Base-by-base conservation (phyloP, 495 filamentous ascomycete genomes). In the Platismatia glauca region DNA sequence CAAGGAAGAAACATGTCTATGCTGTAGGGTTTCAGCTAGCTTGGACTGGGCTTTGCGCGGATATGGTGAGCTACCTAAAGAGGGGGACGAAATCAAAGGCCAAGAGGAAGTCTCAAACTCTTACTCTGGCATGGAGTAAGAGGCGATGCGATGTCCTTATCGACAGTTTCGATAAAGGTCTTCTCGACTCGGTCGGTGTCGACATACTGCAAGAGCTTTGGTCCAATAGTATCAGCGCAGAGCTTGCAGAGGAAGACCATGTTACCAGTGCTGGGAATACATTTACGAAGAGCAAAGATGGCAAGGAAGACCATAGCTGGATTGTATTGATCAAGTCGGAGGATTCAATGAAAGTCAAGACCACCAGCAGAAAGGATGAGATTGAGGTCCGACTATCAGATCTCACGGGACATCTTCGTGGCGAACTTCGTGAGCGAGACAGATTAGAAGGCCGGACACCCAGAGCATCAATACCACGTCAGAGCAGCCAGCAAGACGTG, bases 11-110 rank as follows among this genome's bases (percentile, higher is more conserved):
- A 77, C 78, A 48, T 33, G 46, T 53, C 15, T 90, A 92, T 68
- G 93, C 89, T 13, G 94, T 97, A 43, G 94, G 94, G 4, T 95
- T 97, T 70, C 93, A 93, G 66, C 76, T 98, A 41, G 89, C 89
- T 33, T 96, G 90, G 83, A 91, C 96, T 67, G 84, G 87, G 64
- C 78, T 93, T 16, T 82, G 84, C 60, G 79, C 78, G 8, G 79
- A 82, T 46, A 85, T 91, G 86, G 69, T 80, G 61, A 75, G 86
- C 64, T 78, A 87, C 61, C 79, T 89, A 29, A 86, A 86, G 58
- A 73, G 75, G 38, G 74, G 75, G 8, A 73, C 79, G 4, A 90
- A 87, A 67, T 74, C 80, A 4, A 87, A 84, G 61, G 67, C 86
- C 27, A 95, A 90, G 73, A 87, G 86, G 65, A 89, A 88, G 68